Base-by-base conservation (phyloP, 2,329 filamentous ascomycete genomes). In the Magnaporthiopsis poae region DNA sequence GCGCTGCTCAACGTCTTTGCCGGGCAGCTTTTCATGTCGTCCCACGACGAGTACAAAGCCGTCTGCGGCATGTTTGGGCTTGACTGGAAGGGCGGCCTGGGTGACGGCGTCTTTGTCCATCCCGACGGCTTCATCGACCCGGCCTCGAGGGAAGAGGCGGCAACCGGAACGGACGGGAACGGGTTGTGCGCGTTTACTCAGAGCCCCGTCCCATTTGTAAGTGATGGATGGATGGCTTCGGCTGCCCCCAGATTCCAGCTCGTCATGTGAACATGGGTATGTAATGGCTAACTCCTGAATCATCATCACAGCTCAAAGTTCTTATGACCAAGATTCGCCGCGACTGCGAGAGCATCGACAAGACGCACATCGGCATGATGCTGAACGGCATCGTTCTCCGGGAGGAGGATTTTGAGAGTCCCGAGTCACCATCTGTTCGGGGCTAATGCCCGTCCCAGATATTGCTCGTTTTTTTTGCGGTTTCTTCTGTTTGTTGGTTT, bases 1-100 rank as follows among this genome's bases (percentile, higher is more conserved):
- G 74, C 78, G 0, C 78, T 85, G 66, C 78, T 91, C 0, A 88
- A 89, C 61, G 75, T 91, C 0, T 91, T 92, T 66, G 79, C 89
- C 0, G 89, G 89, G 0, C 86, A 89, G 66, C 78, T 91, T 0
- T 91, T 91, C 69, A 12, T 91, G 12, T 73, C 72, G 0, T 80
- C 78, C 0, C 84, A 80, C 61, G 67, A 75, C 0, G 82, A 90
- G 65, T 92, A 91, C 68, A 69, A 73, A 0, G 72, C 76, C 0
- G 71, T 82, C 0, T 88, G 86, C 68, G 72, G 77, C 0, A 81
- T 80, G 60, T 75, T 90, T 0, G 82, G 86, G 2, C 21, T 64
- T 25, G 63, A 60, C 9, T 64, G 63, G 63, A 15, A 59, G 63
- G 36, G 63, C 29, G 46, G 35, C 13, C 46, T 13, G 11, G 59